Evolutionary conservation across 2,329 filamentous ascomycete species (phyloP).

Genomic region (Exophiala calicioides): DNA sequence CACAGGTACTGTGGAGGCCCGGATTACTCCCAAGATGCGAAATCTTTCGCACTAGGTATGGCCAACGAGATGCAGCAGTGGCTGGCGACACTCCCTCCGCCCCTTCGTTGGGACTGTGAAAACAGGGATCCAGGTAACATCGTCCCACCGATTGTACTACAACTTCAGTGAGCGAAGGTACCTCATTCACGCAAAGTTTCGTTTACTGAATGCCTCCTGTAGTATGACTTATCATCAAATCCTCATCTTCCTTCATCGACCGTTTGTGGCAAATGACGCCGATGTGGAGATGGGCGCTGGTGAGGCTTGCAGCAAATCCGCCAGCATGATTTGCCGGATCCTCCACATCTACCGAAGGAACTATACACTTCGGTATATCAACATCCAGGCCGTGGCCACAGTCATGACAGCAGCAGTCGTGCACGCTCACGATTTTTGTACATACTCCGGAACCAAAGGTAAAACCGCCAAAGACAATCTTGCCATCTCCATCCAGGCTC

Average conservation of each 20-base stretch:
- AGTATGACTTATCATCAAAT: constrained; percentile 5
- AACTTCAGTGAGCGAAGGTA: no score
- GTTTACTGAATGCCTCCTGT: no score
- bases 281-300: neutral
- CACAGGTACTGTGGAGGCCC: neutral
- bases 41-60: constrained; percentile 3
- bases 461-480: constrained; percentile 45
- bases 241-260: constrained; percentile 8
- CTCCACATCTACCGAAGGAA: constrained; percentile 1
- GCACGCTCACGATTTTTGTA: constrained; percentile 11
- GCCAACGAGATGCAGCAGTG: constrained; percentile 5
- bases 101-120: neutral
- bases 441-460: constrained; percentile 28
- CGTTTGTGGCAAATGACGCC: neutral
- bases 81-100: constrained; percentile 2
- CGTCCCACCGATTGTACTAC: neutral
- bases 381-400: constrained; percentile 7
- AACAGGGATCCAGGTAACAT: neutral
- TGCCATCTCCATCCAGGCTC: constrained; percentile 19
- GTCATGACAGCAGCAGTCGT: constrained; percentile 9
- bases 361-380: constrained; percentile 4
- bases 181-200: no score
- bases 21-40: neutral
- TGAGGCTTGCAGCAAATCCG: constrained; percentile 8
- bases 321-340: constrained; percentile 2